These are phyloP conservation scores for Solanum hybrid DNA, from an alignment of 305 asterid species.

Conservation along the genomic window DNA sequence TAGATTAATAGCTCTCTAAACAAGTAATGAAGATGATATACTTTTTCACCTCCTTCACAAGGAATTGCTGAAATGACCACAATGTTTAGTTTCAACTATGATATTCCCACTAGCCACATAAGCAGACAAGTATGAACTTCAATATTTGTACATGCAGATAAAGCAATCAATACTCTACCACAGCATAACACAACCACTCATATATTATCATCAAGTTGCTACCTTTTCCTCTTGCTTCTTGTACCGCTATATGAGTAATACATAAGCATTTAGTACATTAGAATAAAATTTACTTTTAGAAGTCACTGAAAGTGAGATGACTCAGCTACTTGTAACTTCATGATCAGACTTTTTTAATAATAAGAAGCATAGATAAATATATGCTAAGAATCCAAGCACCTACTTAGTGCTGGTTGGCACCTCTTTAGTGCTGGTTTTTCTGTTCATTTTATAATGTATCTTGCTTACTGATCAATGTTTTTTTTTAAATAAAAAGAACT, in stretches of 20 bases:
- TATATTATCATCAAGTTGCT: background rate
- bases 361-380: background rate
- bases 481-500: background rate
- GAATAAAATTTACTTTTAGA: background rate
- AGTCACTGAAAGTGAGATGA: background rate
- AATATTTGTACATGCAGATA: background rate
- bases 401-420: background rate
- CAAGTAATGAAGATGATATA: background rate
- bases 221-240: background rate
- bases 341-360: background rate
- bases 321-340: background rate
- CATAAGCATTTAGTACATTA: background rate
- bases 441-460: background rate
- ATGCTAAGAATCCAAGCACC: background rate
- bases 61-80: background rate
- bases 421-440: background rate
- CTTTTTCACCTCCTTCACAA: background rate
- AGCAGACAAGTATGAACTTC: background rate
- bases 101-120: background rate
- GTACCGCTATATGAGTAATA: background rate
- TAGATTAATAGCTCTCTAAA: background rate
- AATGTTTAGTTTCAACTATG: background rate
- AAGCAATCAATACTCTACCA: background rate
- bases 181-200: background rate
- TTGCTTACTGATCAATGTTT: background rate